These are phyloP conservation scores for Cladosporium sp. DNA, from an alignment of 2,329 filamentous ascomycete genomes.

Conservation along the genomic window DNA sequence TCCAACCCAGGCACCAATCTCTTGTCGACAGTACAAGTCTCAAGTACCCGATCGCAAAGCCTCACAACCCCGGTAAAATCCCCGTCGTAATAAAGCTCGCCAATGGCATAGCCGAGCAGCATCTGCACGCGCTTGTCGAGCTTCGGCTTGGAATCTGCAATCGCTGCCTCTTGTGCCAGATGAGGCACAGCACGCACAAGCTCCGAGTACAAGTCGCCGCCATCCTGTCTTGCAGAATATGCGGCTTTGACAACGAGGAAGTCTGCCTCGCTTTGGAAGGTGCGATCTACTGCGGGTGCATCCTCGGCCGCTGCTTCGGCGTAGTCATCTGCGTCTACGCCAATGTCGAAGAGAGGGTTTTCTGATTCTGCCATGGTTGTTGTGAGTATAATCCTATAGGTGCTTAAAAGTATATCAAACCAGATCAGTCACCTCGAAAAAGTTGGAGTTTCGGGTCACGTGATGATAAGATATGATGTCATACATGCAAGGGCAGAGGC, in stretches of 20 bases:
- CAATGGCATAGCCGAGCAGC: constrained; percentile 53
- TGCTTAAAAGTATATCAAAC: not conserved
- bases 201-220: constrained; percentile 29
- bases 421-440: not conserved
- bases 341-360: constrained; percentile 30
- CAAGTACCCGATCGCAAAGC: constrained; percentile 23
- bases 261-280: constrained; percentile 35
- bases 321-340: constrained; percentile 36
- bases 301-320: constrained; percentile 33
- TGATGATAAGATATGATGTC: constrained; percentile 12
- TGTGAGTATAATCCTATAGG: not conserved
- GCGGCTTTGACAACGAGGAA: constrained; percentile 33
- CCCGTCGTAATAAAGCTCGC: constrained; percentile 55
- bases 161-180: constrained; percentile 11
- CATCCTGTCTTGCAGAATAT: constrained; percentile 35
- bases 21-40: constrained; percentile 27
- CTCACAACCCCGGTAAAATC: not conserved
- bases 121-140: constrained; percentile 34
- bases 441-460: not conserved
- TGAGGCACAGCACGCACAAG: constrained; percentile 25
- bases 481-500: not conserved
- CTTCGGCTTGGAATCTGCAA: constrained; percentile 21
- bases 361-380: constrained; percentile 10
- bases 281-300: constrained; percentile 30
- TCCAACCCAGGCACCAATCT: constrained; percentile 27